Conservation (phyloP, 495 filamentous ascomycete species). For the Lasiosphaeria hispida region DNA sequence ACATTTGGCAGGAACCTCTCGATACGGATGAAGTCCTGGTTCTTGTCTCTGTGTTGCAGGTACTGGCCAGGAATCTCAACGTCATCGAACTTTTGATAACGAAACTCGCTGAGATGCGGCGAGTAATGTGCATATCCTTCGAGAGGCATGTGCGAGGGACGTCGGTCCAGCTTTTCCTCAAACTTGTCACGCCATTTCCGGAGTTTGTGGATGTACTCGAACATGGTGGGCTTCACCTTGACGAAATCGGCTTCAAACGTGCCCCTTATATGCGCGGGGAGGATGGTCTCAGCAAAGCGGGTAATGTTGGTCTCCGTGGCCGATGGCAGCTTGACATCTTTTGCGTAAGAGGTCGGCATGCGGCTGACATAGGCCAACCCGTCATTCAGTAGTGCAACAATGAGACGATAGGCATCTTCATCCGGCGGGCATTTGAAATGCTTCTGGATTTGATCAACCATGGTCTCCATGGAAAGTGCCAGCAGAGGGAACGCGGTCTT, state of each 20-base stretch:
- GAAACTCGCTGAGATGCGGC: slow-evolving; percentile 89
- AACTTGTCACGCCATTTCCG: slow-evolving; percentile 97
- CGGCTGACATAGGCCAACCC: slow-evolving; percentile 85
- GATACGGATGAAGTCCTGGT: slow-evolving; percentile 94
- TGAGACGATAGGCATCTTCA: slow-evolving; percentile 96
- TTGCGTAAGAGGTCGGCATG: slow-evolving; percentile 77
- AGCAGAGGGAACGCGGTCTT: slow-evolving; percentile 96
- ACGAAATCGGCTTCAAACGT: slow-evolving; percentile 97
- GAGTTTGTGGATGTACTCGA: slow-evolving; percentile 95
- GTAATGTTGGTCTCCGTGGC: slow-evolving; percentile 95
- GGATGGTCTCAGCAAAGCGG: slow-evolving; percentile 91
- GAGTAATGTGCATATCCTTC: slow-evolving; percentile 66
- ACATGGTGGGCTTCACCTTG: slow-evolving; percentile 86
- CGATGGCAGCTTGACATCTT: slow-evolving; percentile 83
- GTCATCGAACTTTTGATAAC: slow-evolving; percentile 96
- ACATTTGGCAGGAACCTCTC: slow-evolving; percentile 95
- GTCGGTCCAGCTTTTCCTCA: slow-evolving; percentile 94
- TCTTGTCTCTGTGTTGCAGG: slow-evolving; percentile 94
- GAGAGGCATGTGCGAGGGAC: slow-evolving; percentile 62
- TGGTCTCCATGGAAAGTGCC: slow-evolving; percentile 96
- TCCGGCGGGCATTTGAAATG: slow-evolving; percentile 98
- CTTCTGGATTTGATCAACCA: slow-evolving; percentile 98
- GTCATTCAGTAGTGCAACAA: slow-evolving; percentile 94
- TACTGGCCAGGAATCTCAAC: slow-evolving; percentile 98
- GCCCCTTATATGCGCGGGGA: slow-evolving; percentile 86